Evolutionary conservation across 495 filamentous ascomycete genomes (phyloP).

Genomic region (Melanomma pulvis-pyrius): DNA sequence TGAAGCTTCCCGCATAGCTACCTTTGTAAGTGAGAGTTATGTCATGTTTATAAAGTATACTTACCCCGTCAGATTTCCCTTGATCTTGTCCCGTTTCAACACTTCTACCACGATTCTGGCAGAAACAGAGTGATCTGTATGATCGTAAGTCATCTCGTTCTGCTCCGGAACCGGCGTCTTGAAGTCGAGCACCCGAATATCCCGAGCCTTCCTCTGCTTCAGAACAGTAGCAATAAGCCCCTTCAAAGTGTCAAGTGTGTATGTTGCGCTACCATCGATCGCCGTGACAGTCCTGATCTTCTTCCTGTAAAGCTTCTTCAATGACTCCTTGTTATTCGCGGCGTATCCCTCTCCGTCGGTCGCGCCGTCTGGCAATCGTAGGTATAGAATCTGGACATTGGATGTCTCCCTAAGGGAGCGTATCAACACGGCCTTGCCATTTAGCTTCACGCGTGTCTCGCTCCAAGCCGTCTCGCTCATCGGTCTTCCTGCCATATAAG

Average conservation of each 20-base stretch:
- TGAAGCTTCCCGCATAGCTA: conserved; percentile 17
- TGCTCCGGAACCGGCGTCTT: conserved; percentile 10
- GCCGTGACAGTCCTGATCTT: conserved; percentile 40
- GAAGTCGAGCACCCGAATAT: conserved; percentile 21
- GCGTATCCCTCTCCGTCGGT: conserved; percentile 15
- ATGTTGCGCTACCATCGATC: conserved; percentile 4
- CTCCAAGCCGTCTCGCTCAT: conserved; percentile 4
- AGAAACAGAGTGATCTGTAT: conserved; percentile 22
- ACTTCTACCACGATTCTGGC: conserved; percentile 18
- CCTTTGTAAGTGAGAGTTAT: neutral
- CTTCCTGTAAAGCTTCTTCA: conserved; percentile 58
- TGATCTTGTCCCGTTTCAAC: neutral
- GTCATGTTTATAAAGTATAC: neutral
- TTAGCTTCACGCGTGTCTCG: conserved; percentile 3
- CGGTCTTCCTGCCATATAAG: conserved; percentile 11
- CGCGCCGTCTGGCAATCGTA: conserved; percentile 17
- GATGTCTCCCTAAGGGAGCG: conserved; percentile 11
- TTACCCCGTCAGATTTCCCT: conserved; percentile 9
- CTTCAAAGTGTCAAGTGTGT: conserved; percentile 6
- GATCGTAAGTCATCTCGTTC: conserved; percentile 2
- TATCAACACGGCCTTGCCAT: neutral
- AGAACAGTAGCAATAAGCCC: conserved; percentile 3
- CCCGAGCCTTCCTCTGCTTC: neutral
- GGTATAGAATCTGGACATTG: conserved; percentile 17
- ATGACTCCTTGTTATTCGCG: conserved; percentile 60